Base-by-base conservation (phyloP, 2,329 filamentous ascomycete genomes). In the Ascochyta fabae region DNA sequence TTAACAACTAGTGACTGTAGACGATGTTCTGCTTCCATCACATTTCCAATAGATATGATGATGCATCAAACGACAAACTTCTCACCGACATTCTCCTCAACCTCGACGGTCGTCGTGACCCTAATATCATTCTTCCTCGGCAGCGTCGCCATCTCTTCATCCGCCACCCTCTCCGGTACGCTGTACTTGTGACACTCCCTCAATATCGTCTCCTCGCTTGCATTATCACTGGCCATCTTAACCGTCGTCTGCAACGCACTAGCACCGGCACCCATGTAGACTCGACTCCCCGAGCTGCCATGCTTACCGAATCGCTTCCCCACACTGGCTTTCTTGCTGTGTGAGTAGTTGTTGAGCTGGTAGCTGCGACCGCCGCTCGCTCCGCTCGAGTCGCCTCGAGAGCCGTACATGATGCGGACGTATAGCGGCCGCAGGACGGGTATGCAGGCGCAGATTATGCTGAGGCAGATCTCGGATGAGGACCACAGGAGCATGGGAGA, bases 361-460 rank as follows among this genome's bases (percentile, higher is more conserved):
- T 68, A 69, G 5, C 60, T 64, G 29, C 59, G 45, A n/a, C 51
- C 48, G 34, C 44, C 34, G 26, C 60, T 55, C 9, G 40, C 41
- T 23, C 42, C 34, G 3, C 62, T 66, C 4, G 62, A 62, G 35
- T 68, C 61, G 42, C 56, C 60, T 9, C 53, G 58, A 0, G 61
- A 62, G 10, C 68, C 67, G 39, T 69, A 67, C 9, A 44, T 48
- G 43, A 71, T 53, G 35, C 56, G 52, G 7, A 70, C 80, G 2
- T 82, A 84, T 58, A 79, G 75, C 12, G 69, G 70, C 2, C 69
- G 68, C 1, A 73, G 62, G 26, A 71, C 65, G 6, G 83, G 83
- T 63, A 84, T 83, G 70, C 84, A 82, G 55, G 80, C 81, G 26
- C 79, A 83, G 12, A 75, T 79, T 34, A 81, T 78, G 10, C 78